Evolutionary conservation across 768 basidiomycete species (phyloP).

Genomic region (Chlorophyllum brunneum): DNA sequence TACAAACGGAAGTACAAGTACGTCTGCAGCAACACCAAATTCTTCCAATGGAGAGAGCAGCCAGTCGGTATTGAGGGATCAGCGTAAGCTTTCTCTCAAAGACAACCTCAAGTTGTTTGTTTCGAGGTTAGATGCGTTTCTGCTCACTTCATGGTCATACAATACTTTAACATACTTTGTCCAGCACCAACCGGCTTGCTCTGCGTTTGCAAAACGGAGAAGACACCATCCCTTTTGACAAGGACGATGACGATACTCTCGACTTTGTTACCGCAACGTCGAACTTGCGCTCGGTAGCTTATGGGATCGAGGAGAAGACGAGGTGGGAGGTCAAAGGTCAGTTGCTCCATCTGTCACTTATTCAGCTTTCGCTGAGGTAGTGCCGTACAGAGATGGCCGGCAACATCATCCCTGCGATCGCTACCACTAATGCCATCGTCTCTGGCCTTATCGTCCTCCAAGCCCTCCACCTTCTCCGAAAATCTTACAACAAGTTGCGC

Average conservation of each 20-base stretch:
- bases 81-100: constrained; percentile 66
- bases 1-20: constrained; percentile 21
- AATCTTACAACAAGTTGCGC: constrained; percentile 54
- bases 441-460: constrained; percentile 94
- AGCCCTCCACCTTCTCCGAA: constrained; percentile 78
- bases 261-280: constrained; percentile 96
- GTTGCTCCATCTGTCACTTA: constrained; percentile 8
- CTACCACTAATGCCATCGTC: constrained; percentile 97
- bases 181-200: constrained; percentile 78
- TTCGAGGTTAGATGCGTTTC: constrained; percentile 59
- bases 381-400: constrained; percentile 88
- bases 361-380: background rate
- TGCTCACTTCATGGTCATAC: background rate
- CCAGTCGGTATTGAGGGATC: constrained; percentile 66
- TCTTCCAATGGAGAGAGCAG: constrained; percentile 23
- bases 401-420: constrained; percentile 99
- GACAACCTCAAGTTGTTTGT: constrained; percentile 85
- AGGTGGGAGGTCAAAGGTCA: constrained; percentile 96
- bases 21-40: constrained; percentile 5
- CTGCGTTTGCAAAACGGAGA: constrained; percentile 61
- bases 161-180: background rate
- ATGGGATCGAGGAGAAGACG: constrained; percentile 85
- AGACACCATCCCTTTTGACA: constrained; percentile 85
- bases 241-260: constrained; percentile 95
- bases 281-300: constrained; percentile 88